Conservation (phyloP, 495 filamentous ascomycete species). For the Neurospora sp. region DNA sequence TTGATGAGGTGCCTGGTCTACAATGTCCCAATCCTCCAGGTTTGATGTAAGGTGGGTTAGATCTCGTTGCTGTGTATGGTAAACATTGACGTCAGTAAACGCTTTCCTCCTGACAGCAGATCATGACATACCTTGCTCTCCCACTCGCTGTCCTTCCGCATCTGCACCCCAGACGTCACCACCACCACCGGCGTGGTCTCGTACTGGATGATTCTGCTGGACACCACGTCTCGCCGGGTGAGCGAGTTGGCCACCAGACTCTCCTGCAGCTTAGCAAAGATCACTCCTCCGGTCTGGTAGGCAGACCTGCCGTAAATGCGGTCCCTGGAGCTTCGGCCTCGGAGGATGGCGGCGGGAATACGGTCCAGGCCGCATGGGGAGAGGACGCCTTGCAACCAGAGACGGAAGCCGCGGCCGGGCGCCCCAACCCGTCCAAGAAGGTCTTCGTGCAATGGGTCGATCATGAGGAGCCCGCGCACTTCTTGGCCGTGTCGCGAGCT, state of each 20-base stretch:
- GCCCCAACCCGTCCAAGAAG: constrained; percentile 56
- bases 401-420: constrained; percentile 62
- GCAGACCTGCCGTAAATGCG: constrained; percentile 68
- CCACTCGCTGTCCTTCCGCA: constrained; percentile 57
- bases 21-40: constrained; percentile 75
- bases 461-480: constrained; percentile 67
- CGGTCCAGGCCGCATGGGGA: constrained; percentile 80
- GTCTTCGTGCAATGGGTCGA: constrained; percentile 83
- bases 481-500: constrained; percentile 63
- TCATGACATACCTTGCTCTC: constrained; percentile 38
- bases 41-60: constrained; percentile 68
- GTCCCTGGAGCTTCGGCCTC: constrained; percentile 69
- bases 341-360: constrained; percentile 64
- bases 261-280: constrained; percentile 89
- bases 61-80: constrained; percentile 58
- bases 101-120: neutral
- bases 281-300: constrained; percentile 67
- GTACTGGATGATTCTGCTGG: constrained; percentile 65
- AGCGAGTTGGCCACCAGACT: constrained; percentile 75
- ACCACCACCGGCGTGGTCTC: constrained; percentile 62
- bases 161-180: constrained; percentile 62
- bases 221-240: constrained; percentile 68
- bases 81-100: constrained; percentile 1
- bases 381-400: constrained; percentile 78
- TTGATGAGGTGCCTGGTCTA: constrained; percentile 72